A percentile compares a stretch with the other conserved stretches of the same genome.
These are phyloP conservation scores for Cystoderma amianthinum DNA, from an alignment of 768 basidiomycete genomes.

Conservation along the genomic window DNA sequence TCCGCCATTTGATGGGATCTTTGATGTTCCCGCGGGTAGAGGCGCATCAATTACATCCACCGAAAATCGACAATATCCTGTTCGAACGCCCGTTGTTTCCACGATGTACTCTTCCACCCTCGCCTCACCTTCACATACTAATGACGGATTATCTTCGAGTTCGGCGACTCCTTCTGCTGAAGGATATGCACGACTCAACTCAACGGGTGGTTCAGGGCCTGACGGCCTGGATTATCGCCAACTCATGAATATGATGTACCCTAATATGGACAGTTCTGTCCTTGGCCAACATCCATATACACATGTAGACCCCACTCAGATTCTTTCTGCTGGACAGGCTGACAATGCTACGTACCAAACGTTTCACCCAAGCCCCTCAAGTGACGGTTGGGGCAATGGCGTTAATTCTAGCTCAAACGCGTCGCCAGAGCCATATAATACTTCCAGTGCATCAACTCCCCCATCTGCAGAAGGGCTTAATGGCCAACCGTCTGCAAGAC, in stretches of 20 bases:
- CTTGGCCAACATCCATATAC: slow-evolving; percentile 52
- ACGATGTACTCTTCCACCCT: slow-evolving; percentile 17
- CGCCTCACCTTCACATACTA: slow-evolving; percentile 17
- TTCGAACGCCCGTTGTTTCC: slow-evolving; percentile 14
- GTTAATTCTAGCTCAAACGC: slow-evolving; percentile 61
- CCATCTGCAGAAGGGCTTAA: slow-evolving; percentile 52
- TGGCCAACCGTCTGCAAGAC: slow-evolving; percentile 17
- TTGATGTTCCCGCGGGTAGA: slow-evolving; percentile 36
- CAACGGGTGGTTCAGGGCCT: slow-evolving; percentile 41
- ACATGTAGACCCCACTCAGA: slow-evolving; percentile 91
- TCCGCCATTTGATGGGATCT: slow-evolving; percentile 58
- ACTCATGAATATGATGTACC: slow-evolving; percentile 61
- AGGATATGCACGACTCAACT: slow-evolving; percentile 60
- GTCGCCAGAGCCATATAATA: slow-evolving; percentile 69
- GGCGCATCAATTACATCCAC: slow-evolving; percentile 10
- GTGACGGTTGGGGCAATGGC: slow-evolving; percentile 75
- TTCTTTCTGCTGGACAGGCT: slow-evolving; percentile 34
- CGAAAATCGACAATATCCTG: slow-evolving; percentile 5
- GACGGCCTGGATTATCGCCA: slow-evolving; percentile 66
- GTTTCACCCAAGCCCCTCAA: slow-evolving; percentile 73
- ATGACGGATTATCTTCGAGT: slow-evolving; percentile 56
- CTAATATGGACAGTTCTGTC: slow-evolving; percentile 38
- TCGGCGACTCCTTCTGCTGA: slow-evolving; percentile 64
- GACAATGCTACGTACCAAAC: slow-evolving; percentile 26
- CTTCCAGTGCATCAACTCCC: slow-evolving; percentile 67